These are phyloP conservation scores for Gentiana dahurica DNA, from an alignment of 257 asterid species.

Conservation along the genomic window DNA sequence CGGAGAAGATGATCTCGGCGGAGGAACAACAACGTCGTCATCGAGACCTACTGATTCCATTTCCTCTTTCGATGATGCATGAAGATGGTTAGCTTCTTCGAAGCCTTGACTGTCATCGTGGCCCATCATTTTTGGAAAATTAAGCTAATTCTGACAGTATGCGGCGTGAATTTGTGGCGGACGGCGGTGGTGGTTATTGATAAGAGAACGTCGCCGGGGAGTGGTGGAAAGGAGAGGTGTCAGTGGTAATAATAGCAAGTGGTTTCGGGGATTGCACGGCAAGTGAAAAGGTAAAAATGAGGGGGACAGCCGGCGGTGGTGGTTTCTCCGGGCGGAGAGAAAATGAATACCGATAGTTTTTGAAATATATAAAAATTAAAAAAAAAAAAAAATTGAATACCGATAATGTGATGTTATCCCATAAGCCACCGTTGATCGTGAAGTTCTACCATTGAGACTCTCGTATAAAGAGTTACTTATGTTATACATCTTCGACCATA, in stretches of 20 bases:
- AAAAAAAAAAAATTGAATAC: too few species aligned
- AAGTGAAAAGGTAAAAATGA: constrained; percentile 3
- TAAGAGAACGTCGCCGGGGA: background rate
- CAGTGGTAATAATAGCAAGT: constrained; percentile 1
- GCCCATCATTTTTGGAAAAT: constrained; percentile 45
- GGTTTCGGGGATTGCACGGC: constrained; percentile 19
- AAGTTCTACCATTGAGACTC: too few species aligned
- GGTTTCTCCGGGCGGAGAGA: too few species aligned
- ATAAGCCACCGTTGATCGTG: too few species aligned
- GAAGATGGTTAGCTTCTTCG: constrained; percentile 37
- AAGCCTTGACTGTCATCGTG: constrained; percentile 33
- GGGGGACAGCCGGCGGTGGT: too few species aligned
- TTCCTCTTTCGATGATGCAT: constrained; percentile 41
- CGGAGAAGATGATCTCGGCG: constrained; percentile 13
- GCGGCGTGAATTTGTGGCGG: constrained; percentile 10
- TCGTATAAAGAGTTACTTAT: too few species aligned
- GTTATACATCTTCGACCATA: too few species aligned
- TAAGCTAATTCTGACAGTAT: background rate
- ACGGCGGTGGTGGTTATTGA: background rate
- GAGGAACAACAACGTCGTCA: constrained; percentile 20
- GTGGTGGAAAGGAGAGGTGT: background rate
- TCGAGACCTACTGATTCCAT: constrained; percentile 50
- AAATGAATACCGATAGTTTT: too few species aligned
- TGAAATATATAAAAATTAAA: too few species aligned
- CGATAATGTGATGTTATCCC: too few species aligned